A percentile compares a stretch with the other conserved stretches of the same genome.
These are phyloP conservation scores for Vitis hybrid DNA, from an alignment of 177 flowering plant species.

Conservation along the genomic window DNA sequence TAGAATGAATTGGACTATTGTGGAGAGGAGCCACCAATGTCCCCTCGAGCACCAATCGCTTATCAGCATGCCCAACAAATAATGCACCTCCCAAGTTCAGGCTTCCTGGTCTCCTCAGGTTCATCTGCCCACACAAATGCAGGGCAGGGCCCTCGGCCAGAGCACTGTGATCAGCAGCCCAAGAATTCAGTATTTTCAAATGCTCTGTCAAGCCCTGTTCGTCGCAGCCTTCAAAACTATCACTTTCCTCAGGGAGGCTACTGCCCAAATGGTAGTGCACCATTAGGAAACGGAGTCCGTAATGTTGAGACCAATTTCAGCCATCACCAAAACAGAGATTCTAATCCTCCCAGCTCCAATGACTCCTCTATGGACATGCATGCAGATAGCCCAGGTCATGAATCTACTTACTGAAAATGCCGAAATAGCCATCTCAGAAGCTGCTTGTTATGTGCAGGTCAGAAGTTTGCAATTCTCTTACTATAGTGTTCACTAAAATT, in stretches of 20 bases:
- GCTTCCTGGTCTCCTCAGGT: conserved; percentile 42
- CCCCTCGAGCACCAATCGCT: conserved; percentile 43
- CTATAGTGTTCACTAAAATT: not conserved
- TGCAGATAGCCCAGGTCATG: conserved; percentile 53
- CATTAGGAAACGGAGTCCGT: conserved; percentile 31
- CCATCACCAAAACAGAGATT: conserved; percentile 47
- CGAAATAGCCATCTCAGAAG: not conserved
- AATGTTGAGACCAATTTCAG: conserved; percentile 34
- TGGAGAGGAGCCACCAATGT: conserved; percentile 60
- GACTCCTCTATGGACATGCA: conserved; percentile 81
- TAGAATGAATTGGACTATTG: conserved; percentile 68
- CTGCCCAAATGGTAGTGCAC: conserved; percentile 27
- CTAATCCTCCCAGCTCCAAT: conserved; percentile 47
- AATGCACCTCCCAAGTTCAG: conserved; percentile 28
- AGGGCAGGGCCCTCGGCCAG: conserved; percentile 49
- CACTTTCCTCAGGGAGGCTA: conserved; percentile 56
- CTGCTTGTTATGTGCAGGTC: not conserved
- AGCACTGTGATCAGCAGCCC: conserved; percentile 46
- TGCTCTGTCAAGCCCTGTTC: conserved; percentile 79
- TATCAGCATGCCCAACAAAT: conserved; percentile 42
- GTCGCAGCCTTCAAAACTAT: conserved; percentile 71
- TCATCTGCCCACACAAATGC: conserved; percentile 32
- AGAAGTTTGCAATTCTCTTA: not conserved
- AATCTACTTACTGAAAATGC: conserved; percentile 27
- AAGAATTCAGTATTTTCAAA: conserved; percentile 67